phyloP scores from a whole-genome alignment of 441 rosid genomes.

The Sinapis alba region DNA sequence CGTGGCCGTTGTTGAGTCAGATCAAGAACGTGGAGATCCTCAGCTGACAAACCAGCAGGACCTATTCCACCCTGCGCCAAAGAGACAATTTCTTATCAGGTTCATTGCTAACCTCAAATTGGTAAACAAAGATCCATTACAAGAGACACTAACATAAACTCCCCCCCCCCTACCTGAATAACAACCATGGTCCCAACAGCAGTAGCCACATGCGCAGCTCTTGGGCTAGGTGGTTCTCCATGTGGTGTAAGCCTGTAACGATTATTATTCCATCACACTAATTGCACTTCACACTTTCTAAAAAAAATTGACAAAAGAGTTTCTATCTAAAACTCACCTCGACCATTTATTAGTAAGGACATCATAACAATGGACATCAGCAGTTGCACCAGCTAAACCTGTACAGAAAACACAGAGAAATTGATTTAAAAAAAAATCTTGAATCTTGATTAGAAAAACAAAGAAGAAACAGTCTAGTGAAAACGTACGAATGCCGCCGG shows the following conservation, averaged over 20 bases:
- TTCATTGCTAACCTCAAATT: conserved; percentile 14
- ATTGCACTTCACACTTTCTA: not conserved
- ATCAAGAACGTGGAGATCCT: conserved; percentile 99
- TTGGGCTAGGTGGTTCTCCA: conserved; percentile 98
- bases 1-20: conserved; percentile 93
- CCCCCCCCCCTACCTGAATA: conserved; percentile 68
- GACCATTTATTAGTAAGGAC: conserved; percentile 94
- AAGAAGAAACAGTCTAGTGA: not conserved
- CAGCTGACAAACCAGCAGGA: conserved; percentile 98
- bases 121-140: conserved; percentile 3
- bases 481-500: conserved; percentile 92
- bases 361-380: conserved; percentile 97
- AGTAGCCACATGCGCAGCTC: conserved; percentile 99
- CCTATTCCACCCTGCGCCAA: conserved; percentile 93
- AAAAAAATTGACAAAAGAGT: not conserved
- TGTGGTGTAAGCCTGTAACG: conserved; percentile 56
- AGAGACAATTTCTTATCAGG: conserved; percentile 29
- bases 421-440: not conserved
- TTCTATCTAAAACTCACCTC: conserved; percentile 51
- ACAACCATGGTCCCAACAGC: conserved; percentile 99
- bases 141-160: not conserved
- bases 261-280: conserved; percentile 7
- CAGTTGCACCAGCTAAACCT: conserved; percentile 99
- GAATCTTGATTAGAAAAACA: not conserved
- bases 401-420: conserved; percentile 28